Base-by-base conservation (phyloP, 352 stramenopile genomes). In the Phytopythium cucurbitacearum region DNA sequence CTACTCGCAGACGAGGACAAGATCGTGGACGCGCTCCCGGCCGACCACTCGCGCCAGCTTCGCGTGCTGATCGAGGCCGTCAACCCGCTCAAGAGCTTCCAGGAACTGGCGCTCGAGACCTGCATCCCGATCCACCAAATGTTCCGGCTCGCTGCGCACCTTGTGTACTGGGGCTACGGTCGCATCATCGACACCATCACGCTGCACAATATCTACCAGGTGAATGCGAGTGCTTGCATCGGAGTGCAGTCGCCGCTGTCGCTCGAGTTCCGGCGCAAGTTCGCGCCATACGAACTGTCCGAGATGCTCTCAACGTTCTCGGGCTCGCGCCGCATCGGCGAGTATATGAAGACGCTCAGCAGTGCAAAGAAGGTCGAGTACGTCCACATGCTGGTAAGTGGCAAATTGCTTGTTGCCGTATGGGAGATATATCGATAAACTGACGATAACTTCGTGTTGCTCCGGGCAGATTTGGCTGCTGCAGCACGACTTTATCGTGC, bases 121-220 rank as follows among this genome's bases (percentile, higher is more conserved):
- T 76, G 67, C 10, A 71, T 93, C 6, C 77, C 84, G 0, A 81
- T 94, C 56, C 79, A 91, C 40, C 85, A 94, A 38, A 46, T 95
- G 10, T 95, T 94, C 60, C 80, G 84, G 13, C 67, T 95, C 12
- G 69, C 83, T 3, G 84, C 84, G 43, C 85, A 95, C 62, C 67
- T 95, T 8, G 80, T 91, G 0, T 91, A 91, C 57, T 95, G 85
- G 85, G 84, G 84, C 34, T 86, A 80, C 47, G 85, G 76, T 1
- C 72, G 77, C 12, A 76, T 95, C 32, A 70, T 95, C 43, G 85
- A 95, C 40, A 81, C 81, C 5, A 80, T 95, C 56, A 91, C 85
- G 3, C 66, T 93, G 53, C 80, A 92, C 65, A 95, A 92, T 48
- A 85, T 93, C 50, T 95, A 95, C 51, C 81, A 93, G 59, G 80